These are phyloP conservation scores for Boechera divaricarpa DNA, from an alignment of 345 rosid species.

Conservation along the genomic window DNA sequence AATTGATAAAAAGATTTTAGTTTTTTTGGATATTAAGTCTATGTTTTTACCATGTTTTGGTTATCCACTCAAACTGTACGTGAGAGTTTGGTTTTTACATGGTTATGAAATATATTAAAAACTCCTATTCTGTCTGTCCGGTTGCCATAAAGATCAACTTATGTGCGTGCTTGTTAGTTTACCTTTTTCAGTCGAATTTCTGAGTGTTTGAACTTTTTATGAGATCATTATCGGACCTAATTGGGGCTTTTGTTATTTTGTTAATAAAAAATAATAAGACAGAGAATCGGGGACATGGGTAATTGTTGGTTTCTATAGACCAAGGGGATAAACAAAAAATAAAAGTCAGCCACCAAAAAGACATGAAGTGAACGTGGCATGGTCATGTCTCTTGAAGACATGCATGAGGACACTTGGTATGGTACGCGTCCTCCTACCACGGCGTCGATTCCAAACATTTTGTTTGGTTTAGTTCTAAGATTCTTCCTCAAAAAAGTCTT, in stretches of 20 bases:
- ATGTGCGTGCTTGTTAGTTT: background rate
- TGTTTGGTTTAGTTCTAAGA: constrained; percentile 14
- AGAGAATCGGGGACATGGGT: constrained; percentile 25
- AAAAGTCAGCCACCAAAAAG: background rate
- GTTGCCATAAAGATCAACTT: constrained; percentile 5
- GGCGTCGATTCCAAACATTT: constrained; percentile 37
- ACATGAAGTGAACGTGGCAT: constrained; percentile 46
- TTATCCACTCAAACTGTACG: constrained; percentile 15
- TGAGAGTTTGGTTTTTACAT: constrained; percentile 40
- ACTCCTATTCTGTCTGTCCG: background rate
- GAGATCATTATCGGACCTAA: constrained; percentile 12
- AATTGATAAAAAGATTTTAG: background rate
- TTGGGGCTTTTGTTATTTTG: constrained; percentile 27
- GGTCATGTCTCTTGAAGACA: constrained; percentile 35
- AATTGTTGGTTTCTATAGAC: constrained; percentile 19
- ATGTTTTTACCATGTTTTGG: constrained; percentile 38
- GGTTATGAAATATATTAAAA: background rate
- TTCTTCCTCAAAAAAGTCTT: background rate
- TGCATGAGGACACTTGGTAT: constrained; percentile 46
- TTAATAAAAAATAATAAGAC: background rate
- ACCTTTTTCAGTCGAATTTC: background rate
- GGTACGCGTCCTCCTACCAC: constrained; percentile 42
- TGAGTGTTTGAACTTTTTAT: background rate
- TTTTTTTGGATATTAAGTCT: constrained; percentile 1
- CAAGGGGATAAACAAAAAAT: constrained; percentile 16